Evolutionary conservation across 306 rosid genomes (phyloP), one percentile per base, ranked within the genome.

Genomic region (Sicyos edulis): DNA sequence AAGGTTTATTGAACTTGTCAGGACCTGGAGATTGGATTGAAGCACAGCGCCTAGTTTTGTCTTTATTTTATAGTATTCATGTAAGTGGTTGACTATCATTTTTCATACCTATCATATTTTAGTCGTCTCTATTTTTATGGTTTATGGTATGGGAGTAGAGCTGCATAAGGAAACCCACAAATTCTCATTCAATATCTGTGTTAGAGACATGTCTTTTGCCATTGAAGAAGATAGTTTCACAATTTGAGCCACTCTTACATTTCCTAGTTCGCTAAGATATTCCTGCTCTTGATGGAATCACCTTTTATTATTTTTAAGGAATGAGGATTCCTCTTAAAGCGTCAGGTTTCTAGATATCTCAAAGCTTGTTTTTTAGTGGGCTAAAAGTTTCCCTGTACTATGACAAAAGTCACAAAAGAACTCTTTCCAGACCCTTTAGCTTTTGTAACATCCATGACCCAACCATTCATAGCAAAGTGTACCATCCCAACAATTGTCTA

Each of bases 21-120:
- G 99, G 99, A 29, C 91, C 87, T 26, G 99, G 97, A 76, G 95
- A 95, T 82, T 81, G 86, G 89, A 95, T 95, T 80, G 92, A 95
- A 84, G 97, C 97, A 45, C 99, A 95, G 54, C 95, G 96, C 53
- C 83, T 95, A 88, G 99, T 95, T 79, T 78, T 95, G 51, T 89
- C 99, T 52, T 84, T 95, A 56, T 95, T 95, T 82, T 95, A 89
- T 68, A 87, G 95, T 79, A 86, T 95, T 81, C 89, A 95, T 84
- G 99, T 95, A 66, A 87, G 96, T 74, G 70, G n/a, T 51, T 19
- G 44, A 47, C 72, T 60, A 6, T 72, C 20, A 14, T 52, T 65
- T 62, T 62, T 22, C 47, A 61, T 49, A 49, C 40, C 24, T 47
- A 22, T 8, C 6, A 2, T 44, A 20, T 66, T 42, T 8, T 8